Conservation (phyloP, 1,139 yeast genomes). For the Lodderomyces orthopsilosis region DNA sequence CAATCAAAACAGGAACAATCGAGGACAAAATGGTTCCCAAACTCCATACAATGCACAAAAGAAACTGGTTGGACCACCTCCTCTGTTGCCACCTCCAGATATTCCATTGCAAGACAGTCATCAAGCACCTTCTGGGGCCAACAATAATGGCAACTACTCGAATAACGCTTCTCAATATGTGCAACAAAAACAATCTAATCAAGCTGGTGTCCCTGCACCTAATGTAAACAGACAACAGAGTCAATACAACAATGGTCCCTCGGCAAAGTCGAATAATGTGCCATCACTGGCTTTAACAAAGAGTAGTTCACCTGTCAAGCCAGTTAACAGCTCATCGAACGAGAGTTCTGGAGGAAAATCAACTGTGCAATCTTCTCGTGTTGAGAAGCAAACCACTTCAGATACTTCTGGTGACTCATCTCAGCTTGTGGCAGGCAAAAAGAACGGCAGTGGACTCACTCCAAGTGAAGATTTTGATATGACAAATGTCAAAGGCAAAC, state of each 20-base stretch:
- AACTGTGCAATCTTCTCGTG: background rate
- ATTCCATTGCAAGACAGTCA: background rate
- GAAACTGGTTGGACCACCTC: background rate
- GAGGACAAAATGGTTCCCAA: background rate
- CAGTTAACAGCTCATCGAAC: background rate
- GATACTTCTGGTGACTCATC: background rate
- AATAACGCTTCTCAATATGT: background rate
- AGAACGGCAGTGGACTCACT: conserved; percentile 1
- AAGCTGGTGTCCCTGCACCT: background rate
- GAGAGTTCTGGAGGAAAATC: background rate
- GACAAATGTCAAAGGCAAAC: conserved; percentile 33
- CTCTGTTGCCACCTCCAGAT: conserved; percentile 1
- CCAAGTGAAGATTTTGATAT: conserved; percentile 38
- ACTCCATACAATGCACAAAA: background rate
- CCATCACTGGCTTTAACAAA: background rate
- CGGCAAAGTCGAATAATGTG: background rate
- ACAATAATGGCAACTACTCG: background rate
- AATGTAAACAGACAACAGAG: background rate
- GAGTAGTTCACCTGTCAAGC: background rate
- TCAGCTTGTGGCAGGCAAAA: background rate
- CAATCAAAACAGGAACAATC: background rate
- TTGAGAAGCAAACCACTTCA: conserved; percentile 1
- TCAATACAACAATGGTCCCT: background rate
- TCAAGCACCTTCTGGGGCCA: background rate
- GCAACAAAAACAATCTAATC: background rate